Percentiles rank a stretch among this genome's conserved stretches.
These are phyloP conservation scores for Rhodomyrtus tomentosa DNA, from an alignment of 345 rosid species.

Conservation along the genomic window DNA sequence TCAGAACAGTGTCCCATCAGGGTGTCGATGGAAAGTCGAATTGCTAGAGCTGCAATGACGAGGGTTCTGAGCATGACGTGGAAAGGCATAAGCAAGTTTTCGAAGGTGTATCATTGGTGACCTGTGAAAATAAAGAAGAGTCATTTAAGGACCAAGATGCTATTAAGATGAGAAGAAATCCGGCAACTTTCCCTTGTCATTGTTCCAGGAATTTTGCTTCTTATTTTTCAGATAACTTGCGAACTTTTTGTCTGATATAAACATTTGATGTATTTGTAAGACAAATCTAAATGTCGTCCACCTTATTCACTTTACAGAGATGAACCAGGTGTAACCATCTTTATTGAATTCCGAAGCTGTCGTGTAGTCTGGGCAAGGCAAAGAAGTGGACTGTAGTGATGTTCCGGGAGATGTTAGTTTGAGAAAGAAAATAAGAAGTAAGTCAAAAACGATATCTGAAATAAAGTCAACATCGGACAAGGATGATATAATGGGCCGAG, in stretches of 20 bases:
- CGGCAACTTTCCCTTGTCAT: background rate
- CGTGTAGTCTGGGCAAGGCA: slow-evolving; percentile 13
- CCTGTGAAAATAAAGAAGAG: slow-evolving; percentile 10
- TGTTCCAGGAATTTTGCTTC: background rate
- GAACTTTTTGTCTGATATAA: background rate
- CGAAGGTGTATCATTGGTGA: slow-evolving; percentile 9
- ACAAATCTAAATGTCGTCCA: background rate
- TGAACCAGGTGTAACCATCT: background rate
- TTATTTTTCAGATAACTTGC: background rate
- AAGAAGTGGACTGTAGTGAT: slow-evolving; percentile 21
- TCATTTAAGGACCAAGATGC: slow-evolving; percentile 4
- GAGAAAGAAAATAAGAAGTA: slow-evolving; percentile 49
- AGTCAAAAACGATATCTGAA: slow-evolving; percentile 60
- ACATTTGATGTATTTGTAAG: background rate
- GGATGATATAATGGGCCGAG: slow-evolving; percentile 14
- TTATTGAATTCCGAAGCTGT: slow-evolving; percentile 8
- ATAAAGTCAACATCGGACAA: slow-evolving; percentile 26
- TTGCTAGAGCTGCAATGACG: slow-evolving; percentile 3
- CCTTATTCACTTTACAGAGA: background rate
- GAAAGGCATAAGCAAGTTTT: slow-evolving; percentile 1
- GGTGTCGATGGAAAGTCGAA: slow-evolving; percentile 18
- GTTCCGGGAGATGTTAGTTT: slow-evolving; percentile 7
- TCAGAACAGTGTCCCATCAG: slow-evolving; percentile 16
- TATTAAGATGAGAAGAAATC: slow-evolving; percentile 4
- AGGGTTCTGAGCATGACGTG: background rate